Percentiles rank a stretch among this genome's conserved stretches.
Conservation (phyloP, 257 asterid genomes). For the Nicotiana attenuata region DNA sequence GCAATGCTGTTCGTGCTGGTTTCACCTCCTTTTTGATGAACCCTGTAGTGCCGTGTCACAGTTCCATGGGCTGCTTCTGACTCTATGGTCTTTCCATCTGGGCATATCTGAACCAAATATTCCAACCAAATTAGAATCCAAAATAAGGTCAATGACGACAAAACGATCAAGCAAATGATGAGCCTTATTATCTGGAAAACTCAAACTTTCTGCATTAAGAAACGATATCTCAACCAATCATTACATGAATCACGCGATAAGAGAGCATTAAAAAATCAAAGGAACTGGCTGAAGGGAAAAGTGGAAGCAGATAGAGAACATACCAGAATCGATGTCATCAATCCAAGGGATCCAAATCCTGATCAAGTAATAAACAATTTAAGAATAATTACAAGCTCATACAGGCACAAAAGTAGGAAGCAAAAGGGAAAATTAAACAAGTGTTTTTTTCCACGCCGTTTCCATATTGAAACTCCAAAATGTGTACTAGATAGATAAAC, state of each 20-base stretch:
- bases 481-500: not conserved
- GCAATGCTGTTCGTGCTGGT: slow-evolving; percentile 99
- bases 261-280: not conserved
- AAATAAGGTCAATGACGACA: not conserved
- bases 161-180: not conserved
- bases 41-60: slow-evolving; percentile 94
- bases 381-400: not conserved
- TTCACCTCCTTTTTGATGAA: slow-evolving; percentile 98
- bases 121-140: slow-evolving; percentile 19
- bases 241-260: not conserved
- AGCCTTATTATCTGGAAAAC: not conserved
- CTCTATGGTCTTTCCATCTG: slow-evolving; percentile 99
- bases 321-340: slow-evolving; percentile 99
- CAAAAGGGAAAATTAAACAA: not conserved
- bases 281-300: not conserved
- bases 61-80: slow-evolving; percentile 99
- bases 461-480: not conserved
- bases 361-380: slow-evolving; percentile 17
- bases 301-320: slow-evolving; percentile 12
- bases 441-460: not conserved
- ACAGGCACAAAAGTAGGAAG: not conserved
- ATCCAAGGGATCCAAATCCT: slow-evolving; percentile 99
- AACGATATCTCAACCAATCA: not conserved
- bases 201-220: not conserved
- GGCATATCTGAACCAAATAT: slow-evolving; percentile 65